Evolutionary conservation across 768 basidiomycete species (phyloP).

Genomic region (Serendipita sp.): DNA sequence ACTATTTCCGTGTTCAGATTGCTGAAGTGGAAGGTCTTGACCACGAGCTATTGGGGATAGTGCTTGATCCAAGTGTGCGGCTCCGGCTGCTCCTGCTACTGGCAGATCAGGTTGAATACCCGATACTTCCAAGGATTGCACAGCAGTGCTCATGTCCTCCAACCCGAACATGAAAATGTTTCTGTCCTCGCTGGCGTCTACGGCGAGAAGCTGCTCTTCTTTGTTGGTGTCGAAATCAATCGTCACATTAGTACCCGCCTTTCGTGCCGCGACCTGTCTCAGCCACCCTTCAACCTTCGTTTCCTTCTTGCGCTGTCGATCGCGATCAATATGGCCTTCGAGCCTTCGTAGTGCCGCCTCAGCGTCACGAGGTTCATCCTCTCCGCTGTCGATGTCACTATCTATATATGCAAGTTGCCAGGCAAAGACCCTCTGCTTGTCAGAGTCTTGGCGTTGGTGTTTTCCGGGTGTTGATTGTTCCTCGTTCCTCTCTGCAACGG

Average conservation of each 20-base stretch:
- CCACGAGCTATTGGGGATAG: not conserved
- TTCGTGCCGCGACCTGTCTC: constrained; percentile 46
- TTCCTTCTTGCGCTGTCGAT: constrained; percentile 51
- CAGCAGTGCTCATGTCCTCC: not conserved
- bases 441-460: not conserved
- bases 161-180: constrained; percentile 3
- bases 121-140: not conserved
- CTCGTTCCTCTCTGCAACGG: not conserved
- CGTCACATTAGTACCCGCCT: constrained; percentile 2
- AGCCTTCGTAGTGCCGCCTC: constrained; percentile 66
- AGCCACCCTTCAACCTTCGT: constrained; percentile 76
- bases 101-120: not conserved
- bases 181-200: constrained; percentile 5
- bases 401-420: constrained; percentile 40
- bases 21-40: not conserved
- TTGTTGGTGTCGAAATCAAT: constrained; percentile 8
- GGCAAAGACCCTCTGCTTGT: constrained; percentile 32
- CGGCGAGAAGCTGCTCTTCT: not conserved
- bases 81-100: not conserved
- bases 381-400: constrained; percentile 59
- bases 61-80: not conserved
- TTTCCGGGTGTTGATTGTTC: not conserved
- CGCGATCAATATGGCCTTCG: constrained; percentile 72
- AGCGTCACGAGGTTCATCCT: constrained; percentile 47
- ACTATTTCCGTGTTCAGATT: not conserved